Conservation (phyloP, 768 basidiomycete species). For the Asterophora parasitica region DNA sequence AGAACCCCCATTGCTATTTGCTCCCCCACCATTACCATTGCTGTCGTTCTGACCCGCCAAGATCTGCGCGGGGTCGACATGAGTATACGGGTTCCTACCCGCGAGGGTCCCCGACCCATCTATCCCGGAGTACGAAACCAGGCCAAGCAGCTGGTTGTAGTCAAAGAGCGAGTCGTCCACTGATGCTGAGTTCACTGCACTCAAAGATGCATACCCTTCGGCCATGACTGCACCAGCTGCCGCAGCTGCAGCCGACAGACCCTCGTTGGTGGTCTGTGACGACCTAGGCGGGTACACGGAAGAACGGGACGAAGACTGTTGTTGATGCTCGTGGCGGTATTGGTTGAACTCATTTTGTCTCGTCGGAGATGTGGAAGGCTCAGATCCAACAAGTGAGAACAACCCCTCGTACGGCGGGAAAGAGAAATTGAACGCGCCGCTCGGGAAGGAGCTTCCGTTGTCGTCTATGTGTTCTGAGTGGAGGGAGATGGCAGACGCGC, state of each 20-base stretch:
- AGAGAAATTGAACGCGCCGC: conserved; percentile 67
- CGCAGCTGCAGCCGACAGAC: conserved; percentile 60
- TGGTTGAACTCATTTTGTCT: conserved; percentile 15
- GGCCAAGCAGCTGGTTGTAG: conserved; percentile 61
- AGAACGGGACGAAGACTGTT: conserved; percentile 17
- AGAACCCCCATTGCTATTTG: conserved; percentile 7
- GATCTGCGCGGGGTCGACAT: conserved; percentile 94
- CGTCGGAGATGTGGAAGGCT: conserved; percentile 22
- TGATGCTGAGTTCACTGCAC: conserved; percentile 44
- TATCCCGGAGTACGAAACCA: conserved; percentile 51
- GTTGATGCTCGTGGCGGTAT: conserved; percentile 11
- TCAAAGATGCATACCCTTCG: conserved; percentile 68
- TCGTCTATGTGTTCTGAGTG: conserved; percentile 32
- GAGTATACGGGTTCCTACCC: conserved; percentile 52
- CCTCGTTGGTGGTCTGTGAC: conserved; percentile 32
- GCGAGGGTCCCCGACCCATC: conserved; percentile 36
- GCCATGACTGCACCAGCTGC: conserved; percentile 67
- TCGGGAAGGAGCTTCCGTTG: conserved; percentile 53
- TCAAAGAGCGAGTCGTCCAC: conserved; percentile 56
- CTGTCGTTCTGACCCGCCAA: conserved; percentile 28
- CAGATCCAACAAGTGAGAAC: conserved; percentile 44
- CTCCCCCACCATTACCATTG: conserved; percentile 7
- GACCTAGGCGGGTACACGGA: conserved; percentile 23
- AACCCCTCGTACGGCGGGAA: conserved; percentile 62
- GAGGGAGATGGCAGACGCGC: conserved; percentile 5